phyloP scores from a whole-genome alignment of 768 basidiomycete species.

The Termitomyces sp. region DNA sequence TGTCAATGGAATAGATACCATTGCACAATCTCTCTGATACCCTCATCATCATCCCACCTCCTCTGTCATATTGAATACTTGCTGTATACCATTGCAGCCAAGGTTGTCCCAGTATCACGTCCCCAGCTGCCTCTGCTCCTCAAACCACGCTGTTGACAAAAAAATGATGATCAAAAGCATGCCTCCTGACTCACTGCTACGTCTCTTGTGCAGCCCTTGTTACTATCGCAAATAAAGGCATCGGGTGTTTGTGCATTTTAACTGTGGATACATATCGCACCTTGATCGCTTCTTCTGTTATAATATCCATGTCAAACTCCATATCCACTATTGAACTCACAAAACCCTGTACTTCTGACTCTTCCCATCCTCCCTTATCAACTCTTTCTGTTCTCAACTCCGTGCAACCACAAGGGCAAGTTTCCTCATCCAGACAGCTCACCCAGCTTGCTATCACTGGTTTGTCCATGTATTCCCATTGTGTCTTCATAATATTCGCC shows the following conservation, averaged over 20 bases:
- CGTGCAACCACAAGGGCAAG: background rate
- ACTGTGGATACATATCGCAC: background rate
- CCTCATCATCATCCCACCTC: no score
- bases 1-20: no score
- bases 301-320: background rate
- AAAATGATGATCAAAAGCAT: no score
- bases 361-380: background rate
- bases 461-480: constrained; percentile 1
- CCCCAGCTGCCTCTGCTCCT: no score
- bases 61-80: no score
- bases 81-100: no score
- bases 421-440: fast-evolving
- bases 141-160: no score
- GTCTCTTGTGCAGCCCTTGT: background rate
- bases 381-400: background rate
- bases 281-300: background rate
- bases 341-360: background rate
- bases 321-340: background rate
- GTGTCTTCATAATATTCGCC: constrained; percentile 5
- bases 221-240: background rate
- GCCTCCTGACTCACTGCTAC: no score
- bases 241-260: background rate
- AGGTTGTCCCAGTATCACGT: no score
- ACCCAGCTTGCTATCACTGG: background rate
- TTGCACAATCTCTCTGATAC: no score